phyloP scores from a whole-genome alignment of 176 grass and related monocot species.

The Hsuehochloa calcarea region DNA sequence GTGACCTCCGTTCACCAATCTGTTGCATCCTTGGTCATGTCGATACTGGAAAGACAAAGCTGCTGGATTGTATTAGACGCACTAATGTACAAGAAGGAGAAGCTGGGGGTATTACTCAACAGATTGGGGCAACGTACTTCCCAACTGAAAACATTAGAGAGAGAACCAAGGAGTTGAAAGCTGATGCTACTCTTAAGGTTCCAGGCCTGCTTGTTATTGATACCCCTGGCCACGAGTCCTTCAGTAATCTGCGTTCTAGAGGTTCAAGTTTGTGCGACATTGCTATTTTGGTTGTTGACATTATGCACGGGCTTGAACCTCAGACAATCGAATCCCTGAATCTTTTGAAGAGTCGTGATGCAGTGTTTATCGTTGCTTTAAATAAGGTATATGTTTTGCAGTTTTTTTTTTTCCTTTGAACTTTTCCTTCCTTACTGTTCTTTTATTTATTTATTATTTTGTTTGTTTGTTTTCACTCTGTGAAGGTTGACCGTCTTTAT shows the following conservation, averaged over 20 bases:
- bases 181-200: constrained; percentile 89
- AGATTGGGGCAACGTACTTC: constrained; percentile 94
- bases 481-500: constrained; percentile 95
- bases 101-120: constrained; percentile 96
- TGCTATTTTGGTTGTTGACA: constrained; percentile 96
- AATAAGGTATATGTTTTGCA: constrained; percentile 73
- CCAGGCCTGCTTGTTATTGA: constrained; percentile 97
- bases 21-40: constrained; percentile 98
- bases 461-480: constrained; percentile 20
- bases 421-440: constrained; percentile 10
- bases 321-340: constrained; percentile 94
- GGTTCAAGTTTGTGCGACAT: constrained; percentile 97
- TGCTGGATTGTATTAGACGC: constrained; percentile 80
- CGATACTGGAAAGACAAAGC: constrained; percentile 93
- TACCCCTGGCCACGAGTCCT: constrained; percentile 90
- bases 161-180: constrained; percentile 90
- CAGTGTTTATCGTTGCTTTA: constrained; percentile 94
- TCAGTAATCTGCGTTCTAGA: constrained; percentile 91
- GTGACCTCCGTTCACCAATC: constrained; percentile 84
- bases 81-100: constrained; percentile 97
- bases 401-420: constrained; percentile 8
- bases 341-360: constrained; percentile 70
- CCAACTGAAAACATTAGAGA: constrained; percentile 98
- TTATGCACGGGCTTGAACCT: constrained; percentile 95
- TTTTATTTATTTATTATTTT: constrained; percentile 17